Percentiles rank a stretch among this genome's conserved stretches.
Evolutionary conservation across 2,329 filamentous ascomycete species (phyloP).

Genomic region (Fusarium nygamai): DNA sequence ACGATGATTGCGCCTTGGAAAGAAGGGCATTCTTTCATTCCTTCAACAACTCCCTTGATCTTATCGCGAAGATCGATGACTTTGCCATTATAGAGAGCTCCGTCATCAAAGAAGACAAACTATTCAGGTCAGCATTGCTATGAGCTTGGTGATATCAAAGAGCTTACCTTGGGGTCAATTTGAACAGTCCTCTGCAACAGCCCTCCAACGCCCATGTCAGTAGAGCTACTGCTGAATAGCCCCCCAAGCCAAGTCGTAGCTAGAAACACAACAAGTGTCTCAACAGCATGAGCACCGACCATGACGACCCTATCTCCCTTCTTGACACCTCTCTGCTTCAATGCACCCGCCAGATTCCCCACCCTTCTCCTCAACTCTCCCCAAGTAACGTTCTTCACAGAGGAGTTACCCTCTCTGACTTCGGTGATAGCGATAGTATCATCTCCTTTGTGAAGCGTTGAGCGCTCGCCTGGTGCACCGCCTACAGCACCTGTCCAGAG

Average conservation of each 20-base stretch:
- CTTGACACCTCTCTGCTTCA: conserved; percentile 71
- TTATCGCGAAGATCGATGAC: conserved; percentile 76
- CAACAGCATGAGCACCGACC: conserved; percentile 78
- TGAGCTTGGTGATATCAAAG: background rate
- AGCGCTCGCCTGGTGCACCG: conserved; percentile 55
- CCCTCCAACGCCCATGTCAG: conserved; percentile 84
- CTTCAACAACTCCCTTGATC: conserved; percentile 75
- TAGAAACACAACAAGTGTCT: conserved; percentile 77
- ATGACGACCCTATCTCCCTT: conserved; percentile 80
- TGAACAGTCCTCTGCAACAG: conserved; percentile 79
- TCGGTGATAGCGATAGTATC: conserved; percentile 75
- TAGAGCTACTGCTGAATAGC: conserved; percentile 79
- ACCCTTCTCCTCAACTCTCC: conserved; percentile 69
- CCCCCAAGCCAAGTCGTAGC: conserved; percentile 77
- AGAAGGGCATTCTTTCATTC: conserved; percentile 67
- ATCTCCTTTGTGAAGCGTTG: conserved; percentile 74
- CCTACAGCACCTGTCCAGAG: conserved; percentile 66
- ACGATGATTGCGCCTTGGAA: conserved; percentile 74
- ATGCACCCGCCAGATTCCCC: conserved; percentile 69
- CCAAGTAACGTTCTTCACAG: conserved; percentile 71
- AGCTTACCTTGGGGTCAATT: conserved; percentile 72
- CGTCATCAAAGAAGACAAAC: conserved; percentile 87
- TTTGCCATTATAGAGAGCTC: conserved; percentile 82
- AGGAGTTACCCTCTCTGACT: conserved; percentile 72
- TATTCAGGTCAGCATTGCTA: conserved; percentile 35